Evolutionary conservation across 164 flowering plant genomes (phyloP).

Genomic region (Tetrastigma voinierianum): DNA sequence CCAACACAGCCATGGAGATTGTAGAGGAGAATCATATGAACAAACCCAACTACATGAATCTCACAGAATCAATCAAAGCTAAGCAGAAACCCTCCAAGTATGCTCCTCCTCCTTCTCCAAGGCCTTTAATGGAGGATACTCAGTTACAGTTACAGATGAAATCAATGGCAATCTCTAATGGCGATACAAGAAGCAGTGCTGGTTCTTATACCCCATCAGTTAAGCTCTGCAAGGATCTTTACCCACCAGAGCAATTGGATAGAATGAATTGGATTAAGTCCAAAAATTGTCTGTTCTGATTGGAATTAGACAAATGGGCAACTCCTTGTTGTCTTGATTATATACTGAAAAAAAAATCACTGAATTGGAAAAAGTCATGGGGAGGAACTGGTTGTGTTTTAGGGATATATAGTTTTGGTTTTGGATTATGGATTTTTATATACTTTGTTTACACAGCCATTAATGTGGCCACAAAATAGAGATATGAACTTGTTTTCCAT

Average conservation of each 20-base stretch:
- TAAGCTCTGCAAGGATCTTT: constrained; percentile 34
- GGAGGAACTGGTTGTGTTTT: no score
- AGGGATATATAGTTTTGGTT: no score
- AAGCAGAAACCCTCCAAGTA: constrained; percentile 31
- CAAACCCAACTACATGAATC: constrained; percentile 56
- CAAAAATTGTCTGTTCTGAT: no score
- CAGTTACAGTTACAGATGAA: constrained; percentile 12
- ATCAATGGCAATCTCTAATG: constrained; percentile 25
- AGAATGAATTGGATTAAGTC: constrained; percentile 5
- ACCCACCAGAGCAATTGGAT: constrained; percentile 24
- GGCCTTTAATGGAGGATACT: constrained; percentile 17
- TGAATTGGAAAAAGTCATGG: no score
- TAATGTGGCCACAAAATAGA: no score
- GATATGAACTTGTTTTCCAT: not conserved
- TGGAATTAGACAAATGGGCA: constrained; percentile 13
- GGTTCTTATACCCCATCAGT: constrained; percentile 30
- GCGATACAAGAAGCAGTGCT: constrained; percentile 33
- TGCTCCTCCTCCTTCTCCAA: constrained; percentile 9
- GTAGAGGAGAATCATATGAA: constrained; percentile 17
- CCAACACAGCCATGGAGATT: constrained; percentile 10
- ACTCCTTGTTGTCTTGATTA: constrained; percentile 36
- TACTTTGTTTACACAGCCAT: not conserved
- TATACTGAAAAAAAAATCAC: not conserved
- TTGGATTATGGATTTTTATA: not conserved
- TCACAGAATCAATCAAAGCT: constrained; percentile 51